These are phyloP conservation scores for Daldinia vernicosa DNA, from an alignment of 495 filamentous ascomycete genomes.

Conservation along the genomic window DNA sequence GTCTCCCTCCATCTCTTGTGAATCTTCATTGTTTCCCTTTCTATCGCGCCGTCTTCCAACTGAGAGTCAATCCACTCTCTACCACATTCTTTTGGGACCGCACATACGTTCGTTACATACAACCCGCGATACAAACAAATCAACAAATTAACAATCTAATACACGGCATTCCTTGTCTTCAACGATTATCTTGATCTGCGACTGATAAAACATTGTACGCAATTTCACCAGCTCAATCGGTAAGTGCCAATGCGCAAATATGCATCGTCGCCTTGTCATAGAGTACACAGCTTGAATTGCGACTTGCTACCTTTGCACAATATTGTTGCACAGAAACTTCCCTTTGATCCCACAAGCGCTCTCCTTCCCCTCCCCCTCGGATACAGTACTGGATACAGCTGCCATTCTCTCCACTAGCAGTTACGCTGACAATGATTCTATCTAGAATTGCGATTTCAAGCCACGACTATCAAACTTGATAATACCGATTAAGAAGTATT, in stretches of 20 bases:
- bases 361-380: not conserved
- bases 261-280: not conserved
- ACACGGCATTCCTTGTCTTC: conserved; percentile 29
- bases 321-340: conserved; percentile 10
- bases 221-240: conserved; percentile 15
- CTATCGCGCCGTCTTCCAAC: conserved; percentile 54
- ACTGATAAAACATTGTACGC: not conserved
- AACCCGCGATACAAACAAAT: conserved; percentile 32
- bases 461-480: conserved; percentile 32
- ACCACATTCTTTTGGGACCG: conserved; percentile 68
- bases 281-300: conserved; percentile 6
- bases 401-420: conserved; percentile 7
- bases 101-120: conserved; percentile 39
- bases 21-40: conserved; percentile 50
- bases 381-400: not conserved
- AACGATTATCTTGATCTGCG: conserved; percentile 16
- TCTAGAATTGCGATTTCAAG: conserved; percentile 32
- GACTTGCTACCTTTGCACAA: not conserved
- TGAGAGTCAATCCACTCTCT: conserved; percentile 63
- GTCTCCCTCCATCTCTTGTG: conserved; percentile 44
- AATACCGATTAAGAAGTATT: conserved; percentile 30
- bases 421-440: conserved; percentile 30
- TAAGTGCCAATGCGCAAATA: conserved; percentile 23
- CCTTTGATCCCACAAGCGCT: conserved; percentile 14
- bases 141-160: conserved; percentile 20